A percentile compares a stretch with the other conserved stretches of the same genome.
These are phyloP conservation scores for Fusarium sp. DNA, from an alignment of 2,329 filamentous ascomycete species.

Conservation along the genomic window DNA sequence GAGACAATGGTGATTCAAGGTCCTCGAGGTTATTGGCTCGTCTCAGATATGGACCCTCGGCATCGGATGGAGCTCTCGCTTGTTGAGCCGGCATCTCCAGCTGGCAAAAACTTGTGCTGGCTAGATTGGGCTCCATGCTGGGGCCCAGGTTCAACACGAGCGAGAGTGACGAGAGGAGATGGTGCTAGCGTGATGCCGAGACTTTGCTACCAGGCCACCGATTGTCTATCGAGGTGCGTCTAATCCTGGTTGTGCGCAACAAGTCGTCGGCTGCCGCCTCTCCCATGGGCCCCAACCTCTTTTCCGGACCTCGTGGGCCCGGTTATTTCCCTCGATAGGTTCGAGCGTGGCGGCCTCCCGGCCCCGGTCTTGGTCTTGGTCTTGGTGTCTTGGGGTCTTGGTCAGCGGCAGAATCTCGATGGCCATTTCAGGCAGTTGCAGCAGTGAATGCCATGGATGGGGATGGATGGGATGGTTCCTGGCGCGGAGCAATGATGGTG, in stretches of 20 bases:
- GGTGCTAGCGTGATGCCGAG: constrained; percentile 30
- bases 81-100: constrained; percentile 18
- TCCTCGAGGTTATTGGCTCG: constrained; percentile 34
- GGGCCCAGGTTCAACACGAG: constrained; percentile 10
- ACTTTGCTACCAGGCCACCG: constrained; percentile 26
- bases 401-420: constrained; percentile 9
- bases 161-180: constrained; percentile 22
- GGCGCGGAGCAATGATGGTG: constrained; percentile 38
- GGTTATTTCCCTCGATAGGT: constrained; percentile 7
- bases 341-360: neutral
- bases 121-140: constrained; percentile 1
- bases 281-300: constrained; percentile 25
- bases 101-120: constrained; percentile 15
- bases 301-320: constrained; percentile 10
- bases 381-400: neutral
- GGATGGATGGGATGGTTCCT: constrained; percentile 7
- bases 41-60: constrained; percentile 28
- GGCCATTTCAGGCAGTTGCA: constrained; percentile 4
- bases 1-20: constrained; percentile 40
- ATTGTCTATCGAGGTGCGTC: constrained; percentile 26
- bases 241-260: constrained; percentile 11
- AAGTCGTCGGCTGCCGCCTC: constrained; percentile 28
- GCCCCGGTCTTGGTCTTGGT: neutral
- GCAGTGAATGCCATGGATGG: constrained; percentile 1
- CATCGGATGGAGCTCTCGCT: constrained; percentile 29